Evolutionary conservation across 768 basidiomycete species (phyloP).

Genomic region (Panaeolus papilionaceus): DNA sequence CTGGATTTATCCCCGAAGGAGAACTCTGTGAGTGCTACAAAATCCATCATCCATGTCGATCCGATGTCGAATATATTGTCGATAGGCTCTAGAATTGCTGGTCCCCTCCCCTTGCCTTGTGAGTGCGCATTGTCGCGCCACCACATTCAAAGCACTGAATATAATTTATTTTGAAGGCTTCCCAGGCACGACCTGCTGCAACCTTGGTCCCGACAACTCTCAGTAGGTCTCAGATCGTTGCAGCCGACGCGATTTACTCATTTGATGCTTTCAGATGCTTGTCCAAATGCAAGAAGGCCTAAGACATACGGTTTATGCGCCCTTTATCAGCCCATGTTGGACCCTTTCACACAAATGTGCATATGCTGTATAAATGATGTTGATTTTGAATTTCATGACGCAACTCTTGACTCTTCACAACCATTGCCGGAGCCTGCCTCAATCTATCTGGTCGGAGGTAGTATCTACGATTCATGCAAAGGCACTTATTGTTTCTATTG

Average conservation of each 20-base stretch:
- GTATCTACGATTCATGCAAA: too few species aligned
- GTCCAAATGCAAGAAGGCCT: conserved; percentile 1
- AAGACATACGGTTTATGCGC: background rate
- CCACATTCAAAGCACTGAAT: background rate
- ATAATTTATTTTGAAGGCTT: background rate
- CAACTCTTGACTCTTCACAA: too few species aligned
- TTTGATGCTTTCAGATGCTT: background rate
- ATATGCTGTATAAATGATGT: background rate
- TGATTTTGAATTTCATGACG: too few species aligned
- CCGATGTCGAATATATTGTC: too few species aligned
- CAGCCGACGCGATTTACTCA: background rate
- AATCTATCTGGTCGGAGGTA: background rate
- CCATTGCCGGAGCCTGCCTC: too few species aligned
- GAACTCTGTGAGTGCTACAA: background rate
- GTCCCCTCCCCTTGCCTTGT: conserved; percentile 7
- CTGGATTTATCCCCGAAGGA: conserved; percentile 3
- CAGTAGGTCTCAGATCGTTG: background rate
- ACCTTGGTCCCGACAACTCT: background rate
- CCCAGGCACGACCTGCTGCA: conserved; percentile 4
- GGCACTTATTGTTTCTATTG: too few species aligned
- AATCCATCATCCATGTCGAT: background rate
- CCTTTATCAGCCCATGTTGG: background rate
- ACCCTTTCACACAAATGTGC: background rate
- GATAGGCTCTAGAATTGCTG: background rate
- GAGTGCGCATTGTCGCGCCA: background rate